Evolutionary conservation across 805 yeast genomes (phyloP), one percentile per base, ranked within the genome.

Genomic region (Wickerhamiella allomyrinae): DNA sequence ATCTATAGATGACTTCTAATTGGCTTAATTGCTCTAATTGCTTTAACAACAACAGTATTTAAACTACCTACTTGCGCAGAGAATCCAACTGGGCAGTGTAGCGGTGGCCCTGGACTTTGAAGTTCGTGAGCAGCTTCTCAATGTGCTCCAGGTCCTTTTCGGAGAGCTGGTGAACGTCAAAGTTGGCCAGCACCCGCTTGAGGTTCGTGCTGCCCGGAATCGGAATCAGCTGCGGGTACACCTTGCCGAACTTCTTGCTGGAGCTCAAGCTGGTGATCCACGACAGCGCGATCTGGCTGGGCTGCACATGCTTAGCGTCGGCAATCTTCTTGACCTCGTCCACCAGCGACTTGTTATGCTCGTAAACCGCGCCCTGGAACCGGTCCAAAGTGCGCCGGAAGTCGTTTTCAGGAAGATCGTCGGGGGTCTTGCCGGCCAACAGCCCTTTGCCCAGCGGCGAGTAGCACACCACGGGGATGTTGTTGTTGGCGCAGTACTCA

Each of bases 381-480:
- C 78, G 69, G 40, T 76, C 86, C 36, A 75, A 52, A 20, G 41
- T 43, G 13, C 45, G 47, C 49, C 84, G 67, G 41, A 75, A 44
- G 53, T 80, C 89, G 34, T 72, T 77, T 34, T 64, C 64, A 11
- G 76, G 72, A 29, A 79, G 53, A 42, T 73, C 77, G 0, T 58
- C 52, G 17, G 60, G 51, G 5, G 69, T 59, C 25, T 54, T 47
- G 43, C 91, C 94, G 3, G 89, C 77, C 42, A 86, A 67, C 46
- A 78, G 63, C 1, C 95, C 95, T 53, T 82, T 70, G 8, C 86
- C 79, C 42, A 86, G 66, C 23, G 95, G 95, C 23, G 94, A 79
- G 60, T 86, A 86, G 20, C 86, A 82, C 44, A 83, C 66, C 23
- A 83, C 65, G 11, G 91, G 79, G 43, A 86, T 71, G 13, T 66